Conservation (phyloP, 73 alveolate genomes). For the Paramecium bursaria region DNA sequence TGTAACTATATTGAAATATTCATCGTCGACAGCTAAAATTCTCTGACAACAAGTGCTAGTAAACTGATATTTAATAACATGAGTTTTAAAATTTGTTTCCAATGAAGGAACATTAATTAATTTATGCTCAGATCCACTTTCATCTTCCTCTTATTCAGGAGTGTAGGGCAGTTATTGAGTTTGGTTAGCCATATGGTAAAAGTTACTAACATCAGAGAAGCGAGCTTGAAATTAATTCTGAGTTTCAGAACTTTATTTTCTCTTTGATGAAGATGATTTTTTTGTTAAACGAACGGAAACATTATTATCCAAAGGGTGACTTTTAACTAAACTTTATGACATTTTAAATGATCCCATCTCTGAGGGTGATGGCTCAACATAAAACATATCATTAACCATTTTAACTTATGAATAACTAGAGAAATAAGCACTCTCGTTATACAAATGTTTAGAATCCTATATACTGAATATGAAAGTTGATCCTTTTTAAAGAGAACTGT, state of each 20-base stretch:
- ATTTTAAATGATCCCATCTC: neutral
- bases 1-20: slow-evolving; percentile 30
- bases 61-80: neutral
- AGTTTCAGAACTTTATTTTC: slow-evolving; percentile 16
- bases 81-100: slow-evolving; percentile 23
- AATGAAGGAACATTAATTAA: slow-evolving; percentile 22
- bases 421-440: slow-evolving; percentile 30
- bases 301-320: neutral
- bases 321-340: slow-evolving; percentile 15
- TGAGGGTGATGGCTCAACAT: slow-evolving; percentile 34
- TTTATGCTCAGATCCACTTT: neutral
- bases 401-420: slow-evolving; percentile 22
- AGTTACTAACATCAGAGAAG: neutral
- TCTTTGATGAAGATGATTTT: neutral
- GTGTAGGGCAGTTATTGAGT: neutral
- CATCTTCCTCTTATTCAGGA: slow-evolving; percentile 19
- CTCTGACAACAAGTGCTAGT: slow-evolving; percentile 36
- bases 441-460: neutral
- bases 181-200: neutral
- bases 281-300: neutral
- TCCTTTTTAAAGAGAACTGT: neutral
- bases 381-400: slow-evolving; percentile 6
- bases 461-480: neutral
- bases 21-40: slow-evolving; percentile 40
- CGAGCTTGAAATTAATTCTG: slow-evolving; percentile 2